phyloP scores from a whole-genome alignment of 2,329 filamentous ascomycete species.

The Coleophoma crateriformis region DNA sequence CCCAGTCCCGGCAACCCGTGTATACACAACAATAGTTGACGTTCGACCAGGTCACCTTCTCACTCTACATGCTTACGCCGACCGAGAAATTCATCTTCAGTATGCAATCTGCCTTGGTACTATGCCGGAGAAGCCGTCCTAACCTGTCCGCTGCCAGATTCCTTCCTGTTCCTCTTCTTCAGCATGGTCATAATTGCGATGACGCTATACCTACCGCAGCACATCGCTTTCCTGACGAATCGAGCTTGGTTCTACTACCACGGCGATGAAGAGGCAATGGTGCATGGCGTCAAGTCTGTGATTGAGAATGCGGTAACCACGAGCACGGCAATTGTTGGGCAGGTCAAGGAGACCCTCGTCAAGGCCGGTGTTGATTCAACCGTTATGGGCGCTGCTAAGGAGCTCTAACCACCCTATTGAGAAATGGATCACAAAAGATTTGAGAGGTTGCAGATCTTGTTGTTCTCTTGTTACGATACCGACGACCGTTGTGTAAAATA shows the following conservation, averaged over 20 bases:
- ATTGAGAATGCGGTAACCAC: conserved; percentile 11
- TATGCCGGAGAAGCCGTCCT: not conserved
- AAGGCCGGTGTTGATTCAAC: conserved; percentile 8
- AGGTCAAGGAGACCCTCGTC: conserved; percentile 19
- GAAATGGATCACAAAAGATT: no score
- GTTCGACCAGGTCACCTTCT: conserved; percentile 89
- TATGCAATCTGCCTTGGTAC: conserved; percentile 33
- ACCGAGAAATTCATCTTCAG: conserved; percentile 97
- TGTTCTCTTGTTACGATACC: no score
- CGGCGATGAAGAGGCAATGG: conserved; percentile 59
- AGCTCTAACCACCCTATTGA: conserved; percentile 13
- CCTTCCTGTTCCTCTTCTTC: conserved; percentile 83
- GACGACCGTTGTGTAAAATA: no score
- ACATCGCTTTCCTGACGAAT: conserved; percentile 74
- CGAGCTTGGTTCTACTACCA: conserved; percentile 94
- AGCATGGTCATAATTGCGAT: conserved; percentile 81
- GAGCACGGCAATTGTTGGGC: conserved; percentile 13
- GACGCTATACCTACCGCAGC: conserved; percentile 89
- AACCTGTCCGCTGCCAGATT: conserved; percentile 51
- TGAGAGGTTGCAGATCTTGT: no score
- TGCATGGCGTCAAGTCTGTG: conserved; percentile 10
- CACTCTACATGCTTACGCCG: conserved; percentile 94
- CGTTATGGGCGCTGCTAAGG: conserved; percentile 14
- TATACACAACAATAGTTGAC: conserved; percentile 45
- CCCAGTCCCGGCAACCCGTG: not conserved